Conservation (phyloP, 306 rosid genomes). For the Urtica urens region DNA sequence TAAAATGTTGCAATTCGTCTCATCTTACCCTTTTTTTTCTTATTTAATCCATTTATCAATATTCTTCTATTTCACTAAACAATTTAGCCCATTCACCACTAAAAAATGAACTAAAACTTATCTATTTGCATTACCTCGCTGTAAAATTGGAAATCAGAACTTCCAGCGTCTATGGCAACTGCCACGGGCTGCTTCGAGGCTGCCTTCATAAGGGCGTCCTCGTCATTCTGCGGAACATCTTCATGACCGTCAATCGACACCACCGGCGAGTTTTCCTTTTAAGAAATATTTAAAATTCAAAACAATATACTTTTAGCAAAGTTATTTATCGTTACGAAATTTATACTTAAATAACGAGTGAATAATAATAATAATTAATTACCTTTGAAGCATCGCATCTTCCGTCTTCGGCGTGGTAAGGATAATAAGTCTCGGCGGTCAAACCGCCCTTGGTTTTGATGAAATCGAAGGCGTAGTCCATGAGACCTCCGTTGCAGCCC, state of each 20-base stretch:
- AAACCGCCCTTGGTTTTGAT: conserved; percentile 31
- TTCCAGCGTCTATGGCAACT: conserved; percentile 41
- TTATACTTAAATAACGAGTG: not conserved
- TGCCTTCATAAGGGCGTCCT: conserved; percentile 41
- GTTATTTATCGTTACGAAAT: not conserved
- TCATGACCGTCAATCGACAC: conserved; percentile 43
- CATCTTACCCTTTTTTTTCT: not conserved
- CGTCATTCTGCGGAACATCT: conserved; percentile 31
- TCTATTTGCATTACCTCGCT: conserved; percentile 23
- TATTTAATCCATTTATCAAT: not conserved
- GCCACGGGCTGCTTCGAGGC: conserved; percentile 43
- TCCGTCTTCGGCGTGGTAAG: conserved; percentile 28
- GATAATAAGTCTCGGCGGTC: conserved; percentile 33
- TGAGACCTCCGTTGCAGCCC: conserved; percentile 45
- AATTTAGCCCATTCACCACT: too few species aligned
- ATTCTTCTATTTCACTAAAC: too few species aligned
- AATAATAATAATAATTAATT: not conserved
- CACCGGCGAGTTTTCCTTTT: conserved; percentile 21
- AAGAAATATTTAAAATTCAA: too few species aligned
- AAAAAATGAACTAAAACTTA: too few species aligned
- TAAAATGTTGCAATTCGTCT: too few species aligned
- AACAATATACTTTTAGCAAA: too few species aligned
- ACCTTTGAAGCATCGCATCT: conserved; percentile 31
- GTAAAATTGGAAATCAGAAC: conserved; percentile 46
- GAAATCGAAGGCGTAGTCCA: conserved; percentile 38